These are phyloP conservation scores for Trichoderma oligosporum DNA, from an alignment of 2,329 filamentous ascomycete genomes.

Conservation along the genomic window DNA sequence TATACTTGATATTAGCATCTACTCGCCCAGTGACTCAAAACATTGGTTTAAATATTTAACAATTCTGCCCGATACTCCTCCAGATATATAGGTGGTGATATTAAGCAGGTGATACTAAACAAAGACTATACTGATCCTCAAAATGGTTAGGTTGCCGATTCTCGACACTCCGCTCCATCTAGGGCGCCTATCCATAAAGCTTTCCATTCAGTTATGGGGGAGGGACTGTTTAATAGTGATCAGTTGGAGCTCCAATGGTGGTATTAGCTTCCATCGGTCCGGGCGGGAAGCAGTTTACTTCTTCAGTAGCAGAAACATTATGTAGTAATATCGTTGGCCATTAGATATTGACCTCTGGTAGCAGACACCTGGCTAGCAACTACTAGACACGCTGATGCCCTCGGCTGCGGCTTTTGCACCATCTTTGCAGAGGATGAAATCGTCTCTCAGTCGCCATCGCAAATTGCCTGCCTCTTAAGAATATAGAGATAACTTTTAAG, in stretches of 20 bases:
- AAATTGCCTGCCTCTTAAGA: too few relatives aligned
- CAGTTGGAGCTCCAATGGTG: not conserved
- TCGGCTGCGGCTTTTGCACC: too few relatives aligned
- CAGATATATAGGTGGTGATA: too few relatives aligned
- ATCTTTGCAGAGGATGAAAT: too few relatives aligned
- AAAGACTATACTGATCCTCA: not conserved
- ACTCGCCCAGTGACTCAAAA: conserved; percentile 33
- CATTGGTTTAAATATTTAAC: conserved; percentile 31
- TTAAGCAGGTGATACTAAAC: not conserved
- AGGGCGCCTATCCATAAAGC: not conserved
- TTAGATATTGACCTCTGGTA: too few relatives aligned
- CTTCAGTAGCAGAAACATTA: conserved; percentile 36
- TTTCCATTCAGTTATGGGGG: conserved; percentile 27
- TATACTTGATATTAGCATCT: conserved; percentile 33
- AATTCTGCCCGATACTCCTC: conserved; percentile 19
- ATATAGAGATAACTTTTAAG: too few relatives aligned
- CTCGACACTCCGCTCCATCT: conserved; percentile 12
- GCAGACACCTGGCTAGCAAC: too few relatives aligned
- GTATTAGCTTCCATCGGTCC: conserved; percentile 25
- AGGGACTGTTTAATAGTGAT: conserved; percentile 16
- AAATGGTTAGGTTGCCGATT: not conserved
- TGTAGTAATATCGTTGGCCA: too few relatives aligned
- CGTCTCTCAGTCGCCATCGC: too few relatives aligned
- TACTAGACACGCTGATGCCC: too few relatives aligned
- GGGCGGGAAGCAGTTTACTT: conserved; percentile 31